A percentile compares a stretch with the other conserved stretches of the same genome.
Conservation (phyloP, 163 green algal species). For the Scenedesmus sp. region DNA sequence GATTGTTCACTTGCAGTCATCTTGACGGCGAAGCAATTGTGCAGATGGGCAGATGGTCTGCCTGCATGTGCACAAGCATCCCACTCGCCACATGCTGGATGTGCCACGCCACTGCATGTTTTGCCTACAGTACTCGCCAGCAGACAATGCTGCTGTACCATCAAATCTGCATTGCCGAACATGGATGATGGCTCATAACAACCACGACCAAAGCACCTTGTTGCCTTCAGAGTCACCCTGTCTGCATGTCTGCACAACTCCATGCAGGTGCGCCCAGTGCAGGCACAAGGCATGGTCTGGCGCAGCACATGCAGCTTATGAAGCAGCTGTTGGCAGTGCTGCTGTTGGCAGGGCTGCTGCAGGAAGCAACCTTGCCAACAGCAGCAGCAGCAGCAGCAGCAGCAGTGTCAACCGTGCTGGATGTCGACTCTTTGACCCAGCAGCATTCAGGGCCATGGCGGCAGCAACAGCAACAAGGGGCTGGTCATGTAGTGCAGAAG, state of each 20-base stretch:
- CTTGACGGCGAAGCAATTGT: too few species aligned
- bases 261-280: neutral
- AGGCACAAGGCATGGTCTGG: neutral
- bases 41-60: too few species aligned
- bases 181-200: neutral
- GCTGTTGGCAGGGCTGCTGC: neutral
- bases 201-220: too few species aligned
- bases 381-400: neutral
- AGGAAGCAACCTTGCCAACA: neutral
- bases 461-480: neutral
- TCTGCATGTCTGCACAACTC: neutral
- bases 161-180: neutral
- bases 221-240: too few species aligned
- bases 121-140: neutral
- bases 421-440: neutral
- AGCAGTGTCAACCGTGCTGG: too few species aligned
- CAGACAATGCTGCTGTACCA: too few species aligned
- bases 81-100: too few species aligned
- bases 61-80: neutral
- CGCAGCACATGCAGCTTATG: neutral
- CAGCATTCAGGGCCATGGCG: neutral
- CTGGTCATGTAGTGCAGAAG: neutral
- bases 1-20: too few species aligned
- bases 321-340: neutral
- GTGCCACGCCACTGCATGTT: neutral